These are phyloP conservation scores for Quillaja saponaria DNA, from an alignment of 306 rosid genomes.

Conservation along the genomic window DNA sequence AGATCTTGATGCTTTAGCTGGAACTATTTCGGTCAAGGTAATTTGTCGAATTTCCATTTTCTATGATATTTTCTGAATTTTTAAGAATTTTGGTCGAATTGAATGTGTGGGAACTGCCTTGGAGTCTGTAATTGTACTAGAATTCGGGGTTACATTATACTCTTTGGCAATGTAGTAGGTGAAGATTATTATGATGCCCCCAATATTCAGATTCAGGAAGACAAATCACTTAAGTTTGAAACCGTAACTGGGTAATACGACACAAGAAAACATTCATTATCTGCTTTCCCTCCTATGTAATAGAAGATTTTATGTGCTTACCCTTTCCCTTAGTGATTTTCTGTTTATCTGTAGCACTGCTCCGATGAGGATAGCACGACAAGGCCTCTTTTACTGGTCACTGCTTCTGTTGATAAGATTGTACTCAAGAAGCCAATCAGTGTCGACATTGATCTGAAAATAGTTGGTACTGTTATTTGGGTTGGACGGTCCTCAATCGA, in stretches of 20 bases:
- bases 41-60: background rate
- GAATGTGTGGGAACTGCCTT: slow-evolving; percentile 1
- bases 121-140: background rate
- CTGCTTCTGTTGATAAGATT: slow-evolving; percentile 95
- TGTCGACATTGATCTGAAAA: slow-evolving; percentile 73
- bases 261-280: background rate
- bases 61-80: background rate
- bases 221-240: slow-evolving; percentile 17
- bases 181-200: slow-evolving; percentile 20
- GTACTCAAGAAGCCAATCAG: slow-evolving; percentile 82
- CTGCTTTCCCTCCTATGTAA: slow-evolving; percentile 8
- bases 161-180: slow-evolving; percentile 22
- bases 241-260: background rate
- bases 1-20: slow-evolving; percentile 96
- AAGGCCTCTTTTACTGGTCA: slow-evolving; percentile 83
- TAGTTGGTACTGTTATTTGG: slow-evolving; percentile 91
- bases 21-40: slow-evolving; percentile 88
- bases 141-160: background rate
- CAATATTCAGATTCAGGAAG: background rate
- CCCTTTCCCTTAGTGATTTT: slow-evolving; percentile 14
- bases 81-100: slow-evolving; percentile 12
- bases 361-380: slow-evolving; percentile 75
- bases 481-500: slow-evolving; percentile 94
- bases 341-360: slow-evolving; percentile 64
- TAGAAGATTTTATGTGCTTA: slow-evolving; percentile 7